Percentiles rank a stretch among this genome's conserved stretches.
Conservation (phyloP, 2,329 filamentous ascomycete genomes). For the Aspergillus sp. region DNA sequence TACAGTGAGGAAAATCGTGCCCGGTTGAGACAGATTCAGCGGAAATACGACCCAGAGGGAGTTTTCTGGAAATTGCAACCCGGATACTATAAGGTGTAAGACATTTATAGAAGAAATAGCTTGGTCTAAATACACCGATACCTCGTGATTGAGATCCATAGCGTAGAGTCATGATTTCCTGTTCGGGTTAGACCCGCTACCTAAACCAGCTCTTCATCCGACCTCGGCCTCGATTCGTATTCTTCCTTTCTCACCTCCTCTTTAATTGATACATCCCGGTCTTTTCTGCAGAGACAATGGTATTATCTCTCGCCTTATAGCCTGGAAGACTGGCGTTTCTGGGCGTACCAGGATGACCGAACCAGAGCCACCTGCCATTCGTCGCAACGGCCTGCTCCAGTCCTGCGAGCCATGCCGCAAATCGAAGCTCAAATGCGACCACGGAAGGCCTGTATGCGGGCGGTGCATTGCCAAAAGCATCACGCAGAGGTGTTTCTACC, state of each 20-base stretch:
- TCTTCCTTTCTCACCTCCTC: not conserved
- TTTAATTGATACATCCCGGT: not conserved
- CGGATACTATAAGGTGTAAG: too few species aligned
- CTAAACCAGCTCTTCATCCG: too few species aligned
- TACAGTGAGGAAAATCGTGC: too few species aligned
- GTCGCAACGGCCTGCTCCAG: constrained; percentile 37
- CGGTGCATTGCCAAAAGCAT: constrained; percentile 32
- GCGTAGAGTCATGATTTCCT: not conserved
- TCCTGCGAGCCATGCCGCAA: constrained; percentile 41
- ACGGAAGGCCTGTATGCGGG: constrained; percentile 34
- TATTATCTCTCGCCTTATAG: not conserved
- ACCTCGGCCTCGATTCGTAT: not conserved
- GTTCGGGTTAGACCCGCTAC: not conserved
- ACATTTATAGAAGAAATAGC: too few species aligned
- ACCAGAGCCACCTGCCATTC: constrained; percentile 25
- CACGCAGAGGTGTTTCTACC: constrained; percentile 34
- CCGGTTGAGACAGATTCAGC: too few species aligned
- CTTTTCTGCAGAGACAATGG: not conserved
- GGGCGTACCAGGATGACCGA: not conserved
- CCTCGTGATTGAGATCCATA: not conserved
- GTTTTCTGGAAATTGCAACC: too few species aligned
- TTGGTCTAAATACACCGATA: too few species aligned
- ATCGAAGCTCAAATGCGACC: constrained; percentile 38
- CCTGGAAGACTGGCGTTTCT: not conserved
- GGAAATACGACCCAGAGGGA: too few species aligned